phyloP scores from a whole-genome alignment of 1,284 basidiomycete genomes.

The Violaceomyces palustris region DNA sequence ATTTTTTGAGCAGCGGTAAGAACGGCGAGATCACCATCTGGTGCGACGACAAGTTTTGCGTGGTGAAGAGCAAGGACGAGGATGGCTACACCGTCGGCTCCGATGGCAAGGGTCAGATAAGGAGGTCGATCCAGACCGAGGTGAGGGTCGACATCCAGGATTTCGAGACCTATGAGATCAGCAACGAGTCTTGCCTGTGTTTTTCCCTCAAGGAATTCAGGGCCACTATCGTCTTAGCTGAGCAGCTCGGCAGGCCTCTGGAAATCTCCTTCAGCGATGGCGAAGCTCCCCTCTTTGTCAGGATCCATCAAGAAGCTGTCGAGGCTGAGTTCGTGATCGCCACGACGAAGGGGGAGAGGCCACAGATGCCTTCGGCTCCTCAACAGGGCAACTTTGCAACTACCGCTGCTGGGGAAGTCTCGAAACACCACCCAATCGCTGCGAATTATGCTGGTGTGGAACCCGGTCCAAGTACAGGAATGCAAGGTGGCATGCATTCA shows the following conservation, averaged over 20 bases:
- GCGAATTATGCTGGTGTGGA: no score
- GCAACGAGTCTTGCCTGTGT: slow-evolving; percentile 11
- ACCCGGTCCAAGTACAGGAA: no score
- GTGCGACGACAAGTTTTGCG: slow-evolving; percentile 13
- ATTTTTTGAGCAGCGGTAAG: slow-evolving; percentile 23
- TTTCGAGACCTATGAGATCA: slow-evolving; percentile 20
- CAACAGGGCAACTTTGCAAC: background rate
- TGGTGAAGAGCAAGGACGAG: slow-evolving; percentile 18
- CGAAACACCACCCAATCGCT: no score
- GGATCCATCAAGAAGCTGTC: slow-evolving; percentile 8
- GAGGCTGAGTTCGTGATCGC: slow-evolving; percentile 36
- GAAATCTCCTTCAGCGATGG: slow-evolving; percentile 31
- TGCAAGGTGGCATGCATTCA: no score
- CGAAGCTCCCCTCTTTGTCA: slow-evolving; percentile 36
- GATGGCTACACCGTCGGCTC: no score
- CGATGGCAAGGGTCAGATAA: slow-evolving; percentile 1
- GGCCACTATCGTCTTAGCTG: slow-evolving; percentile 27
- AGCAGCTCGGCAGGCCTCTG: slow-evolving; percentile 8
- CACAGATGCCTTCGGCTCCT: no score
- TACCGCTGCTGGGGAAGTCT: no score
- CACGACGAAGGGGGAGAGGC: slow-evolving; percentile 15
- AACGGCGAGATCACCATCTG: slow-evolving; percentile 31
- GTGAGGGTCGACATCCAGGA: slow-evolving; percentile 24
- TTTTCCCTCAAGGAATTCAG: slow-evolving; percentile 40
- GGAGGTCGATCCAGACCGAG: slow-evolving; percentile 27